Conservation (phyloP, 2,329 filamentous ascomycete genomes). For the Sclerotinia glacialis region DNA sequence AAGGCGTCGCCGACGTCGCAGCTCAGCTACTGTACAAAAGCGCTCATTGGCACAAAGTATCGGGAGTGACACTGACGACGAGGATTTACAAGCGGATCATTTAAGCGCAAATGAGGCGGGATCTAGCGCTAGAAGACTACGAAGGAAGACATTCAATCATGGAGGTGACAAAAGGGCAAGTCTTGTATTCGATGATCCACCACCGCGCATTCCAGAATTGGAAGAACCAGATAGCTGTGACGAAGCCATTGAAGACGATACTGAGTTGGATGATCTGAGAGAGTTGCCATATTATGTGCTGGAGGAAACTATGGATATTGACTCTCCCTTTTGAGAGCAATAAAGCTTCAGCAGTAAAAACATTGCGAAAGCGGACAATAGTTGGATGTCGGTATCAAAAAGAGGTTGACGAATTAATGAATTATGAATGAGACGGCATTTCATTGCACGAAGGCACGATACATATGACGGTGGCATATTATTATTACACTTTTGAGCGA, state of each 20-base stretch:
- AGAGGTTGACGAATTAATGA: slow-evolving; percentile 11
- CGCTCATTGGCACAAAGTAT: slow-evolving; percentile 38
- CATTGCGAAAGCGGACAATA: slow-evolving; percentile 19
- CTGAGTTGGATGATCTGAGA: slow-evolving; percentile 26
- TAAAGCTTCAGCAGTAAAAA: background rate
- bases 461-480: slow-evolving; percentile 9
- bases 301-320: slow-evolving; percentile 37
- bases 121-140: slow-evolving; percentile 37
- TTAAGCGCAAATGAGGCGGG: slow-evolving; percentile 37
- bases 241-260: slow-evolving; percentile 36
- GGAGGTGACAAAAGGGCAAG: slow-evolving; percentile 35
- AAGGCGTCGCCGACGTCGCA: slow-evolving; percentile 36
- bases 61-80: slow-evolving; percentile 40
- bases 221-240: slow-evolving; percentile 39
- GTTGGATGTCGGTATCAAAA: slow-evolving; percentile 11
- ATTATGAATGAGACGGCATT: slow-evolving; percentile 12
- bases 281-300: slow-evolving; percentile 34
- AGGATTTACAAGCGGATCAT: slow-evolving; percentile 37
- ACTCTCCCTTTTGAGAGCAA: slow-evolving; percentile 26
- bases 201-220: slow-evolving; percentile 38
- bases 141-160: slow-evolving; percentile 31
- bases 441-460: slow-evolving; percentile 2
- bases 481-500: background rate
- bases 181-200: slow-evolving; percentile 40
- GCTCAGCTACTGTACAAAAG: slow-evolving; percentile 37